Percentiles rank a stretch among this genome's conserved stretches.
Evolutionary conservation across 192 early-diverging fungal species (phyloP).

Genomic region (Jimgerdemannia lactiflua): DNA sequence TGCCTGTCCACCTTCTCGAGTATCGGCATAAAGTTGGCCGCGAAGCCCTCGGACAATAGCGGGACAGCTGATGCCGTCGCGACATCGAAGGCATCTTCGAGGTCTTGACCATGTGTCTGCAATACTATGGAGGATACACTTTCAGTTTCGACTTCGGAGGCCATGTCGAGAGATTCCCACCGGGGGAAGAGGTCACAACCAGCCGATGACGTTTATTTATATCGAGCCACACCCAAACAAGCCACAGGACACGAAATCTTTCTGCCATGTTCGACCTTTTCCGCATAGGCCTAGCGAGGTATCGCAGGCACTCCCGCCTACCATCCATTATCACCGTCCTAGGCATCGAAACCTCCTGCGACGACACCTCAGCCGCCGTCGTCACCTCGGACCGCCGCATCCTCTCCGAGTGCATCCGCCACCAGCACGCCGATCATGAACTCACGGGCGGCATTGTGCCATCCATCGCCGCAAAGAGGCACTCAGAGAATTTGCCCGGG

Average conservation of each 20-base stretch:
- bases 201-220: not conserved
- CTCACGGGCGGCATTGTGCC: constrained; percentile 76
- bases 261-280: not conserved
- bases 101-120: not conserved
- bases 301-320: constrained; percentile 1
- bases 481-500: constrained; percentile 57
- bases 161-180: not conserved
- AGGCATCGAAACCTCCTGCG: constrained; percentile 78
- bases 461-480: constrained; percentile 60
- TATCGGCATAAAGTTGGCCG: not conserved
- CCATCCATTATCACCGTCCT: constrained; percentile 41
- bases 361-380: constrained; percentile 75
- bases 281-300: not conserved
- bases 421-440: constrained; percentile 68
- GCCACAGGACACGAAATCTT: not conserved
- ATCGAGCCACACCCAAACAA: not conserved
- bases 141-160: not conserved
- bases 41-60: not conserved
- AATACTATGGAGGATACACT: not conserved
- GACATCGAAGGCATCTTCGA: not conserved
- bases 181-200: not conserved
- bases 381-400: constrained; percentile 64
- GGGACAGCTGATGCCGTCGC: not conserved
- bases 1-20: not conserved
- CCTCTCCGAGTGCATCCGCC: constrained; percentile 55